phyloP scores from a whole-genome alignment of 176 grass and related monocot species.

The Musa schizocarpa region DNA sequence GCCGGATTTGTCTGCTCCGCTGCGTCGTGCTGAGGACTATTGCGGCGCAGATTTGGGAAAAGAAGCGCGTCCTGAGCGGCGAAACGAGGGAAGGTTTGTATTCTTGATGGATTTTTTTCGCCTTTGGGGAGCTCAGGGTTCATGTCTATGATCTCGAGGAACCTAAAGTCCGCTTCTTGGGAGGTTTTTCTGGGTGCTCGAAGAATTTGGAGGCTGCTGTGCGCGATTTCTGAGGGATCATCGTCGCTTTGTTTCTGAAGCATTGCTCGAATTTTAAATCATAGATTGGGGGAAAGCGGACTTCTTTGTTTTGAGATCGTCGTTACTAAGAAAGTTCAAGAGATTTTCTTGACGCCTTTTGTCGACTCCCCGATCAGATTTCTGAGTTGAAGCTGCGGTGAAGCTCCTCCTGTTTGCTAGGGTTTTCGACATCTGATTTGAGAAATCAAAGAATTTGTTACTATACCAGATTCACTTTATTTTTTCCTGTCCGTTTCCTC shows the following conservation, averaged over 20 bases:
- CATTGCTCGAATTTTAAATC: not conserved
- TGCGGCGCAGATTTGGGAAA: not conserved
- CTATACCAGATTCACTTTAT: slow-evolving; percentile 11
- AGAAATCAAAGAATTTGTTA: slow-evolving; percentile 11
- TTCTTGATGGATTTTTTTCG: not conserved
- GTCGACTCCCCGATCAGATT: not conserved
- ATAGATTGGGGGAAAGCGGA: not conserved
- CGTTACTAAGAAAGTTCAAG: not conserved
- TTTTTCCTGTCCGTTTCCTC: slow-evolving; percentile 24
- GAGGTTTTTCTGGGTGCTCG: not conserved
- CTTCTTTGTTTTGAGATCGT: not conserved
- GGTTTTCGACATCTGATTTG: slow-evolving; percentile 2
- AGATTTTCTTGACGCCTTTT: not conserved
- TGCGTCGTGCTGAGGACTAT: not conserved
- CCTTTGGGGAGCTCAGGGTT: not conserved
- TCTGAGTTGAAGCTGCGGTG: not conserved
- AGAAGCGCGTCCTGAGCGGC: not conserved
- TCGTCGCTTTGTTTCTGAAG: not conserved
- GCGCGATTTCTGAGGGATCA: not conserved
- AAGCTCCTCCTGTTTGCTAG: slow-evolving; percentile 2
- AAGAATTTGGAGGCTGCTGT: not conserved
- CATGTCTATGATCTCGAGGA: not conserved
- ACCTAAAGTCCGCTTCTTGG: not conserved
- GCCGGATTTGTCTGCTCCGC: not conserved
- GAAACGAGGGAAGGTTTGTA: not conserved